phyloP scores from a whole-genome alignment of 805 yeast species.

The Geotrichum ghanense region DNA sequence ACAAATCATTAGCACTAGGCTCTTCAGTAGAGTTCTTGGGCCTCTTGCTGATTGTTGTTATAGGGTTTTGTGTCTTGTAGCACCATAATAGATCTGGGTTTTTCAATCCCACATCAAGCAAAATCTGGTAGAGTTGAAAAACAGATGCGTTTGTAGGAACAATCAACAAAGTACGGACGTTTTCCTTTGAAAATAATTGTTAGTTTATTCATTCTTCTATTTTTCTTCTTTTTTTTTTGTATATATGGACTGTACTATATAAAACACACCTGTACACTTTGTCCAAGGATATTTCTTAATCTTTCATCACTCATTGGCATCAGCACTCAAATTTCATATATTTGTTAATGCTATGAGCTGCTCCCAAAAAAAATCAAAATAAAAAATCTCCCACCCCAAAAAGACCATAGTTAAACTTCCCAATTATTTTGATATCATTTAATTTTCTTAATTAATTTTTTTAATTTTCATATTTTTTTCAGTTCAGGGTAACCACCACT shows the following conservation, averaged over 20 bases:
- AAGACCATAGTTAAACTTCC: too few species aligned
- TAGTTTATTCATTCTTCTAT: neutral
- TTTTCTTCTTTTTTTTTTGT: too few species aligned
- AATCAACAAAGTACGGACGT: neutral
- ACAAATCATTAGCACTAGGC: slow-evolving; percentile 77
- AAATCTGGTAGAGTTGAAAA: neutral
- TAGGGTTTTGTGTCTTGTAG: neutral
- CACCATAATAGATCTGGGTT: neutral
- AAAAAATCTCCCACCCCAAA: too few species aligned
- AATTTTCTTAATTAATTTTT: too few species aligned
- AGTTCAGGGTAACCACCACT: too few species aligned
- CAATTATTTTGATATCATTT: too few species aligned
- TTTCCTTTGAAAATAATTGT: neutral
- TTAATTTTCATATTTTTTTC: too few species aligned
- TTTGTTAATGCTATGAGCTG: too few species aligned
- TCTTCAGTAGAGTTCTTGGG: neutral
- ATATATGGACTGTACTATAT: too few species aligned
- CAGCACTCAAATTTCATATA: too few species aligned
- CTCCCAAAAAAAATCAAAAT: too few species aligned
- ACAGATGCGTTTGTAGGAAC: neutral
- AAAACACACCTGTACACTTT: neutral
- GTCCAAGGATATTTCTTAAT: neutral
- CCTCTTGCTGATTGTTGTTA: neutral
- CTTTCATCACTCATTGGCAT: neutral
- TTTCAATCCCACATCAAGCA: neutral